Conservation (phyloP, 768 basidiomycete species). For the Agrocybe pediades region DNA sequence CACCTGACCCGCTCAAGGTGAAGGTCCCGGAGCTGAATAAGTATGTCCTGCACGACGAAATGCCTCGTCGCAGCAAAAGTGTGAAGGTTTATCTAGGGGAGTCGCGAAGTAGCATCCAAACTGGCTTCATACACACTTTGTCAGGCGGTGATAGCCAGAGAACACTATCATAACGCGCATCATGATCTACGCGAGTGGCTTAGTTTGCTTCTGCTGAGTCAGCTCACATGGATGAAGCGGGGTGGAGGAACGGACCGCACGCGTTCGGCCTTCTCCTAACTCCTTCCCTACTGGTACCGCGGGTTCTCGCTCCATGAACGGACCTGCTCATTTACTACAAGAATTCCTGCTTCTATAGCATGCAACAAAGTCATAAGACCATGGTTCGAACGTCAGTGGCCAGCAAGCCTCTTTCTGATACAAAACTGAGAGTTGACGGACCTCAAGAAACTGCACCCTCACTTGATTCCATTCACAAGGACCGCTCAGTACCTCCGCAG, state of each 20-base stretch:
- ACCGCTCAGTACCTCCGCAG: background rate
- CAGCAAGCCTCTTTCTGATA: slow-evolving; percentile 8
- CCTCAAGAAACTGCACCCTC: background rate
- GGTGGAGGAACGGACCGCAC: slow-evolving; percentile 6
- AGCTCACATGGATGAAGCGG: background rate
- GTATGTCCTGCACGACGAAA: too few species aligned
- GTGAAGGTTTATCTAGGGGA: too few species aligned
- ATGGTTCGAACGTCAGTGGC: slow-evolving; percentile 9
- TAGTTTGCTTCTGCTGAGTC: too few species aligned
- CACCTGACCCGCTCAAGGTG: too few species aligned
- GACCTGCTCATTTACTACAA: slow-evolving; percentile 9
- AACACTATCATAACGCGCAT: too few species aligned
- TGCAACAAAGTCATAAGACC: slow-evolving; percentile 23
- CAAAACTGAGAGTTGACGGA: slow-evolving; percentile 8
- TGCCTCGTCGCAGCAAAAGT: too few species aligned
- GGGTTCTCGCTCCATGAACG: slow-evolving; percentile 25
- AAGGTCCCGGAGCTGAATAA: too few species aligned
- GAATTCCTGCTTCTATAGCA: slow-evolving; percentile 16
- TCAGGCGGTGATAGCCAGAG: too few species aligned
- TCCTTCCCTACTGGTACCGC: slow-evolving; percentile 7
- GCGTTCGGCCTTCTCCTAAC: too few species aligned
- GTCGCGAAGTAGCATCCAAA: too few species aligned
- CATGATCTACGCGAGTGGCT: too few species aligned
- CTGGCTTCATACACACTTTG: too few species aligned
- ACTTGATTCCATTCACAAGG: slow-evolving; percentile 3